A percentile compares a stretch with the other conserved stretches of the same genome.
Conservation (phyloP, 306 rosid species). For the Arachis hypogaea region DNA sequence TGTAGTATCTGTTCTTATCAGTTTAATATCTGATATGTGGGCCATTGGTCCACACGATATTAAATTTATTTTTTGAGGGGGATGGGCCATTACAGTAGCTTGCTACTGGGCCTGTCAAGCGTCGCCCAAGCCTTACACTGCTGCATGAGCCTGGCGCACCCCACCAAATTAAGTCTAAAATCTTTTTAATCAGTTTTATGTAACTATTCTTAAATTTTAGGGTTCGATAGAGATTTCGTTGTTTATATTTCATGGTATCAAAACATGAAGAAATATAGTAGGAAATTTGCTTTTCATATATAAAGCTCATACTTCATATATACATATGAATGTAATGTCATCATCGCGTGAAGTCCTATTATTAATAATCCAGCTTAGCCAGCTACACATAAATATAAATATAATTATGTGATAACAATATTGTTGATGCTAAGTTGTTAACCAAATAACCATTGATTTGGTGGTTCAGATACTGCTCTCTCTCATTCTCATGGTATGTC, state of each 20-base stretch:
- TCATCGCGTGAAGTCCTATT: slow-evolving; percentile 20
- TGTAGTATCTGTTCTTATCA: not conserved
- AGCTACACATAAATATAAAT: slow-evolving; percentile 2
- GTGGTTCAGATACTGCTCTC: slow-evolving; percentile 6
- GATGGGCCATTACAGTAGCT: too few species aligned
- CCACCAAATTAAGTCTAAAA: not conserved
- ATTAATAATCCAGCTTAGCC: slow-evolving; percentile 29
- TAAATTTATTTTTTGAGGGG: too few species aligned
- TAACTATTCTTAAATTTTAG: too few species aligned
- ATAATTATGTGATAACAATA: slow-evolving; percentile 1
- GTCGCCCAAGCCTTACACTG: not conserved
- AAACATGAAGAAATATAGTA: too few species aligned
- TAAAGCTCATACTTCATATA: not conserved
- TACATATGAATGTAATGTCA: not conserved
- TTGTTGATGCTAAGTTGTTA: slow-evolving; percentile 11
- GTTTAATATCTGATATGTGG: too few species aligned
- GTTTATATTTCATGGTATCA: too few species aligned
- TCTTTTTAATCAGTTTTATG: too few species aligned
- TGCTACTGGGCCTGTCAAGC: too few species aligned
- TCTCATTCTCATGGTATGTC: slow-evolving; percentile 53
- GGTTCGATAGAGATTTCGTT: too few species aligned
- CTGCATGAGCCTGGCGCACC: not conserved
- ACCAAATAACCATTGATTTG: slow-evolving; percentile 2
- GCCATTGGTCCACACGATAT: too few species aligned
- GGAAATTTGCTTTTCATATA: not conserved